phyloP scores from a whole-genome alignment of 2,329 filamentous ascomycete species.

The Gaeumannomyces tritici region DNA sequence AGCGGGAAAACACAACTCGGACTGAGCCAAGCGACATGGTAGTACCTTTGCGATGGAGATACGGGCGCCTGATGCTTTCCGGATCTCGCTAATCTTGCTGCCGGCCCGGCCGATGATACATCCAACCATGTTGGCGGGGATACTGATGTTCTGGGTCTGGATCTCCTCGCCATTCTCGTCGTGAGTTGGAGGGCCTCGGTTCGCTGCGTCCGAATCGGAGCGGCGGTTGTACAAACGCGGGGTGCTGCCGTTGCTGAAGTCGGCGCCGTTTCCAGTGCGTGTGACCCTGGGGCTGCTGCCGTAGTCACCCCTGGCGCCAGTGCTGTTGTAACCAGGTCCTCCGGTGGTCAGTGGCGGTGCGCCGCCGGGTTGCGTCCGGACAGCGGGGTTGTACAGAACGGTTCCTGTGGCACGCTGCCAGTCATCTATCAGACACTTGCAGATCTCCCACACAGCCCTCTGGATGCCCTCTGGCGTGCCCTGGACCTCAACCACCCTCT shows the following conservation, averaged over 20 bases:
- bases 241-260: conserved; percentile 85
- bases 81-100: conserved; percentile 97
- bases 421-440: conserved; percentile 95
- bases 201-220: conserved; percentile 72
- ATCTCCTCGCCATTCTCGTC: conserved; percentile 97
- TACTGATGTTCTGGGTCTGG: conserved; percentile 98
- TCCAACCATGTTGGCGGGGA: conserved; percentile 98
- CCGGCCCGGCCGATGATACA: conserved; percentile 96
- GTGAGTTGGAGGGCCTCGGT: conserved; percentile 75
- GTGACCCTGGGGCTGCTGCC: conserved; percentile 59
- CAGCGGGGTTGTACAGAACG: conserved; percentile 92
- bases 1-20: not conserved
- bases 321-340: conserved; percentile 19
- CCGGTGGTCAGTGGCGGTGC: conserved; percentile 18
- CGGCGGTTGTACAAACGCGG: conserved; percentile 64
- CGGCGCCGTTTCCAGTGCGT: conserved; percentile 94
- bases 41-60: conserved; percentile 91
- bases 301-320: conserved; percentile 37
- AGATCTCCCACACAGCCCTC: conserved; percentile 96
- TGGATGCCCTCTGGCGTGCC: conserved; percentile 92
- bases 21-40: not conserved
- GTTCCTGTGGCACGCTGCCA: conserved; percentile 96
- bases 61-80: conserved; percentile 89
- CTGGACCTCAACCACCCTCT: conserved; percentile 94
- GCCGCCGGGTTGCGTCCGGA: conserved; percentile 67